phyloP scores from a whole-genome alignment of 2,329 filamentous ascomycete genomes.

The Pseudocercospora ulei region DNA sequence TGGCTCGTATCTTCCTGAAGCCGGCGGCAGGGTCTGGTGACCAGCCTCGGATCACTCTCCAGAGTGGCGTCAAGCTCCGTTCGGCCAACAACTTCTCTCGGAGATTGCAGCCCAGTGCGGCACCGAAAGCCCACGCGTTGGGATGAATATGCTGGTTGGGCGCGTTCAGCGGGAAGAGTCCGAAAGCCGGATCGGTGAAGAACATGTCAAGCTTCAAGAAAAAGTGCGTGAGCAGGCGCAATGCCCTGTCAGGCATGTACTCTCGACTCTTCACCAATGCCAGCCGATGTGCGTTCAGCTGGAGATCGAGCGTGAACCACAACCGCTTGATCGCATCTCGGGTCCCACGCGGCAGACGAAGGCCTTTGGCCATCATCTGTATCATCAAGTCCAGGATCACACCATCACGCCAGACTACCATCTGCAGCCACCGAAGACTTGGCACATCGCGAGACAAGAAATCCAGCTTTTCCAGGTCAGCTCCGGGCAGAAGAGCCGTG shows the following conservation, averaged over 20 bases:
- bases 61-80: constrained; percentile 38
- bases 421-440: constrained; percentile 56
- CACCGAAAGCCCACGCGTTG: constrained; percentile 13
- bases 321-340: constrained; percentile 43
- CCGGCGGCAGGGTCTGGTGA: constrained; percentile 26
- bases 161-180: constrained; percentile 16
- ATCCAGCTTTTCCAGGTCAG: constrained; percentile 16
- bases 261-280: constrained; percentile 45
- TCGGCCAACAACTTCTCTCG: constrained; percentile 45
- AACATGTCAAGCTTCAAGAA: constrained; percentile 62
- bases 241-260: constrained; percentile 51
- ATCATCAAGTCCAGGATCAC: constrained; percentile 54
- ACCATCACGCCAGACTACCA: constrained; percentile 53
- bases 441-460: constrained; percentile 47
- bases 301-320: constrained; percentile 63
- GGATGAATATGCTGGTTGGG: constrained; percentile 9
- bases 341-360: constrained; percentile 35
- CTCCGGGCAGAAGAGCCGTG: constrained; percentile 13
- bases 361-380: constrained; percentile 49
- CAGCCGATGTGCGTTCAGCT: constrained; percentile 48
- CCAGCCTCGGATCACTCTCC: constrained; percentile 51
- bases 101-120: constrained; percentile 37
- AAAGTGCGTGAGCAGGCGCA: constrained; percentile 56
- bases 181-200: constrained; percentile 52
- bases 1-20: constrained; percentile 28